A percentile compares a stretch with the other conserved stretches of the same genome.
Conservation (phyloP, 257 asterid species). For the Thymus quinquecostatus region DNA sequence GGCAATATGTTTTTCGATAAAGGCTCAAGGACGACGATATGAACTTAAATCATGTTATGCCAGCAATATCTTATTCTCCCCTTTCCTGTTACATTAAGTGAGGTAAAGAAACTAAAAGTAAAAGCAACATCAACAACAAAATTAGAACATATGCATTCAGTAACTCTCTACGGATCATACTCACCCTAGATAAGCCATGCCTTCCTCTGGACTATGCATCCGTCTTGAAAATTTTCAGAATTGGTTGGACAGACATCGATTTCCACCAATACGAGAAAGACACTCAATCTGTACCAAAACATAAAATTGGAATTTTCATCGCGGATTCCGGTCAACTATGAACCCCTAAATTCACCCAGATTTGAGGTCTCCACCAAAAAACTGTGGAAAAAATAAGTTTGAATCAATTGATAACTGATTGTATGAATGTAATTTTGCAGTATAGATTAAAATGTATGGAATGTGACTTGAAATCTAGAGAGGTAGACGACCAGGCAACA, state of each 20-base stretch:
- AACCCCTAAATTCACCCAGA: background rate
- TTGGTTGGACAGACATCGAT: conserved; percentile 7
- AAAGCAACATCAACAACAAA: background rate
- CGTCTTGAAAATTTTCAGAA: background rate
- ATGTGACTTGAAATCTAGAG: background rate
- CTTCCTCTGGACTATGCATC: background rate
- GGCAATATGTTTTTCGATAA: conserved; percentile 7
- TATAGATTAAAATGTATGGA: background rate
- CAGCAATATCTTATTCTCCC: background rate
- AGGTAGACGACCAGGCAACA: background rate
- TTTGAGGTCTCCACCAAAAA: background rate
- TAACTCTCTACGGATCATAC: background rate
- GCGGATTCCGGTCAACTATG: background rate
- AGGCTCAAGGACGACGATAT: background rate
- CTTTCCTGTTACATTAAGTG: background rate
- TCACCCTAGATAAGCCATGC: background rate
- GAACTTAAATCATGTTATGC: background rate
- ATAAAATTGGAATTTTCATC: background rate
- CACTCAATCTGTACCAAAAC: conserved; percentile 1
- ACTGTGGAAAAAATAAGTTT: background rate
- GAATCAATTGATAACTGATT: background rate
- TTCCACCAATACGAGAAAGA: background rate
- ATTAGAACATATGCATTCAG: background rate
- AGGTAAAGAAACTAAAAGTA: background rate
- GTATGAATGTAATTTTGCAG: background rate